Evolutionary conservation across 2,329 filamentous ascomycete species (phyloP).

Genomic region (Epichloe typhina): DNA sequence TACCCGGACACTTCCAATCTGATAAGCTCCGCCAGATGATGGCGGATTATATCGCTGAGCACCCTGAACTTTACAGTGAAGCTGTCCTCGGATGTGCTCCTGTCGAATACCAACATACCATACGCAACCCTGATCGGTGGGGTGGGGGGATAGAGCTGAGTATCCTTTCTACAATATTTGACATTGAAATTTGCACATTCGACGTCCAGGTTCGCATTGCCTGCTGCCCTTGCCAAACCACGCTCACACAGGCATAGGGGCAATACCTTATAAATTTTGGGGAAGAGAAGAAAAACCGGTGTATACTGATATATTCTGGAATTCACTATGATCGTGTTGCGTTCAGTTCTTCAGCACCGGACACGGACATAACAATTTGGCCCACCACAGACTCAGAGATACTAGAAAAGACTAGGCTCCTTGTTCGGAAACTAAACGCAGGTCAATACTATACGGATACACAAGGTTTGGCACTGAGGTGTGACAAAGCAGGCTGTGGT

Average conservation of each 20-base stretch:
- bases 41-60: constrained; percentile 61
- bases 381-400: constrained; percentile 46
- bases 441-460: constrained; percentile 85
- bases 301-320: constrained; percentile 77
- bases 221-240: too few species aligned
- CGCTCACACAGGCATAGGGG: constrained; percentile 9
- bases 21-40: constrained; percentile 59
- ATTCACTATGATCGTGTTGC: constrained; percentile 91
- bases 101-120: constrained; percentile 67
- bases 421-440: constrained; percentile 52
- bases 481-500: constrained; percentile 51
- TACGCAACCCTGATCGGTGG: constrained; percentile 71
- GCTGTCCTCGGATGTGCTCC: constrained; percentile 64
- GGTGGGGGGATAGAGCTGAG: constrained; percentile 88
- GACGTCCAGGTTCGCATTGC: constrained; percentile 47
- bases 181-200: constrained; percentile 72
- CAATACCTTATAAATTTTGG: constrained; percentile 50
- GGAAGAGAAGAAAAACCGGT: constrained; percentile 53
- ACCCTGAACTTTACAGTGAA: constrained; percentile 60
- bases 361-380: constrained; percentile 56
- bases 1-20: constrained; percentile 41
- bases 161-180: constrained; percentile 73
- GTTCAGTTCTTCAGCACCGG: constrained; percentile 55
- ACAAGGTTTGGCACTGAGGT: constrained; percentile 62
- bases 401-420: constrained; percentile 50